phyloP scores from a whole-genome alignment of 2,329 filamentous ascomycete species.

The Apiospora marii region DNA sequence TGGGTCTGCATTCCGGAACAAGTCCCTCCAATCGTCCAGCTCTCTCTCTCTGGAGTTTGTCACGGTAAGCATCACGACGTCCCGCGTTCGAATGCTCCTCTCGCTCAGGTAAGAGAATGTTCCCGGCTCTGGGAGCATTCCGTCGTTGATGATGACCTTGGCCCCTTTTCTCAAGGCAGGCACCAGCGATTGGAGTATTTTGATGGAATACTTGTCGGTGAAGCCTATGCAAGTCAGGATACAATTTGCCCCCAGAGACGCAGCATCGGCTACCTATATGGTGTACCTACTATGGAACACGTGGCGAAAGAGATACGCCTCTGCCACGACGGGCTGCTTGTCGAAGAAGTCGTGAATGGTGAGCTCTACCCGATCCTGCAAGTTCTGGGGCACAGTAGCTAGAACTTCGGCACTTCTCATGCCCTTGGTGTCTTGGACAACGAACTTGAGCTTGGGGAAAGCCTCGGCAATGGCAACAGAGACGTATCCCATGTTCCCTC shows the following conservation, averaged over 20 bases:
- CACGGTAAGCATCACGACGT: conserved; percentile 12
- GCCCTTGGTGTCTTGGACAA: conserved; percentile 41
- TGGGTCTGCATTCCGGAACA: conserved; percentile 10
- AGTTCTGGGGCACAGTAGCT: conserved; percentile 23
- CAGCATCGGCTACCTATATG: neutral
- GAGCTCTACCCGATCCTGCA: neutral
- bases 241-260: neutral
- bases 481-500: conserved; percentile 26
- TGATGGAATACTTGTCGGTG: neutral
- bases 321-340: neutral
- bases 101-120: neutral
- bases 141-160: conserved; percentile 18
- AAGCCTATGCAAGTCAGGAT: neutral
- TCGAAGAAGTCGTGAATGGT: conserved; percentile 16
- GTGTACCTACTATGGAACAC: conserved; percentile 21
- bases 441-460: conserved; percentile 29
- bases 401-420: conserved; percentile 28
- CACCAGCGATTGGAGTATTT: conserved; percentile 5
- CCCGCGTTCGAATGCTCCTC: conserved; percentile 4
- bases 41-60: conserved; percentile 12
- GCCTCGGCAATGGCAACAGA: conserved; percentile 27
- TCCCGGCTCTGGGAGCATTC: neutral
- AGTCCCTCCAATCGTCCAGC: conserved; percentile 6
- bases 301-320: conserved; percentile 20
- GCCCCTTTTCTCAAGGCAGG: conserved; percentile 18